Evolutionary conservation across 257 asterid genomes (phyloP).

Genomic region (Salvia rosmarinus): DNA sequence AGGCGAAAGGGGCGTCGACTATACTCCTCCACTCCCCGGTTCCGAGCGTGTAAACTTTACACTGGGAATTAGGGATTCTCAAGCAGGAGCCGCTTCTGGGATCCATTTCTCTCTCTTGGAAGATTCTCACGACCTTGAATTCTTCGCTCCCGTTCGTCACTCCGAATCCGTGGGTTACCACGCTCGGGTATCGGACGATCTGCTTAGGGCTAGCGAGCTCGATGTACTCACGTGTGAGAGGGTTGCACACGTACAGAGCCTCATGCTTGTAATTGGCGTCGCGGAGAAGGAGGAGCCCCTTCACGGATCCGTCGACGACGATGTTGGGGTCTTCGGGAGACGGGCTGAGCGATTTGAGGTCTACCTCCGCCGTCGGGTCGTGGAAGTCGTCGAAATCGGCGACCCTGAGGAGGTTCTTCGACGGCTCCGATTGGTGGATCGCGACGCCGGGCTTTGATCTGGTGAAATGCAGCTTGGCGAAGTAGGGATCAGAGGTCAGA

Average conservation of each 20-base stretch:
- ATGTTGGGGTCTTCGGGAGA: conserved; percentile 36
- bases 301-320: conserved; percentile 42
- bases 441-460: conserved; percentile 41
- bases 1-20: conserved; percentile 37
- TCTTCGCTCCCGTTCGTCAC: conserved; percentile 28
- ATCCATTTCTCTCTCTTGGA: conserved; percentile 40
- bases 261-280: conserved; percentile 40
- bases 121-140: conserved; percentile 54
- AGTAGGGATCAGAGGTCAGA: conserved; percentile 38
- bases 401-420: conserved; percentile 28
- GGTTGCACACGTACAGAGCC: conserved; percentile 46
- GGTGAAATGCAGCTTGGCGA: conserved; percentile 36
- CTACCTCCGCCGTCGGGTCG: conserved; percentile 24
- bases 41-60: conserved; percentile 53
- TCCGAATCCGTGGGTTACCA: conserved; percentile 47
- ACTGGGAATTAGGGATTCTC: conserved; percentile 38
- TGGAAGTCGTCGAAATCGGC: conserved; percentile 38
- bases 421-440: conserved; percentile 36
- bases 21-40: conserved; percentile 42
- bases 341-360: conserved; percentile 15
- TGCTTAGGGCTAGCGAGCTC: conserved; percentile 32
- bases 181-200: conserved; percentile 31
- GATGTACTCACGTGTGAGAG: conserved; percentile 45
- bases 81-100: conserved; percentile 27
- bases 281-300: conserved; percentile 45